These are phyloP conservation scores for Ascochyta rabiei DNA, from an alignment of 2,329 filamentous ascomycete genomes.

Conservation along the genomic window DNA sequence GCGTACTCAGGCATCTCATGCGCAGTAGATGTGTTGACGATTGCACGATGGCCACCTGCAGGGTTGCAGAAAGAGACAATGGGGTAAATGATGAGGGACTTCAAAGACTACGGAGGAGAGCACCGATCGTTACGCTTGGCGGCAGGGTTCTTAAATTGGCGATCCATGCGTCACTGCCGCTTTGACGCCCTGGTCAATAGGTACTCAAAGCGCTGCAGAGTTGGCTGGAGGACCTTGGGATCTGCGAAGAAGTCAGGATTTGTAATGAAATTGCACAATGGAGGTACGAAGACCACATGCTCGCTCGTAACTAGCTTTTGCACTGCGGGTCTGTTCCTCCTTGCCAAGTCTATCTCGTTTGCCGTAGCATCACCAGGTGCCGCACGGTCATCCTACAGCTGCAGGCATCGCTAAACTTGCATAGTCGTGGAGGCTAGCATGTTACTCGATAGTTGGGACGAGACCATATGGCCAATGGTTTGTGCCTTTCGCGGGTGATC, in stretches of 20 bases:
- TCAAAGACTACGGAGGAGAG: neutral
- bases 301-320: neutral
- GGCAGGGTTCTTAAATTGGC: neutral
- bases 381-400: neutral
- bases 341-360: neutral
- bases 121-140: neutral
- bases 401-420: conserved; percentile 3
- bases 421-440: neutral
- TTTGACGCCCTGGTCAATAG: neutral
- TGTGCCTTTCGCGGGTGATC: neutral
- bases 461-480: neutral
- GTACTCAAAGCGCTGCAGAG: neutral
- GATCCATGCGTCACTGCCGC: neutral
- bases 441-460: neutral
- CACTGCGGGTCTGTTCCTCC: neutral
- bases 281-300: neutral
- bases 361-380: neutral
- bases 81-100: neutral
- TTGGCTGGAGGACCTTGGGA: neutral
- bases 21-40: neutral
- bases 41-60: neutral
- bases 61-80: neutral
- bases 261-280: neutral
- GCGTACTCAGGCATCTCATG: neutral
- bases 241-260: neutral